Evolutionary conservation across 768 basidiomycete species (phyloP).

Genomic region (Boletus fagicola): DNA sequence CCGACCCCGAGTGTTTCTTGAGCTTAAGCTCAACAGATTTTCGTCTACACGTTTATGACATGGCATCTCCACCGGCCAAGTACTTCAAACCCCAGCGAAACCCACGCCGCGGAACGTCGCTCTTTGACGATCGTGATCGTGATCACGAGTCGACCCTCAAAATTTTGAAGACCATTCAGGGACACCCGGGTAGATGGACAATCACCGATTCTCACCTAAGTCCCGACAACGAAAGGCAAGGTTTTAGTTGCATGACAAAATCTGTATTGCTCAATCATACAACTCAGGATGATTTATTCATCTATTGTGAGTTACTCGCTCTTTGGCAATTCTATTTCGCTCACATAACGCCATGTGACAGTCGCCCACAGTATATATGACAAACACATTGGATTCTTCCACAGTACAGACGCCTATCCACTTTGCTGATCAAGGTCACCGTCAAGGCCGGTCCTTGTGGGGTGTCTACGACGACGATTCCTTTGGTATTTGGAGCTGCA

Average conservation of each 20-base stretch:
- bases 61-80: constrained; percentile 46
- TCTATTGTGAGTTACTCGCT: constrained; percentile 56
- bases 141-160: constrained; percentile 51
- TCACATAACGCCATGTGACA: constrained; percentile 30
- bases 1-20: neutral
- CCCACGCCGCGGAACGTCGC: constrained; percentile 15
- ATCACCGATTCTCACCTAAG: constrained; percentile 94
- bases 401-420: constrained; percentile 60
- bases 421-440: constrained; percentile 48
- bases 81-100: constrained; percentile 17
- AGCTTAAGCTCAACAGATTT: constrained; percentile 57
- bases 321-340: neutral
- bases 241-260: constrained; percentile 47
- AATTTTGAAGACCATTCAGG: constrained; percentile 66
- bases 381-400: constrained; percentile 63
- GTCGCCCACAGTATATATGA: constrained; percentile 74
- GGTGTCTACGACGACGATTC: constrained; percentile 40
- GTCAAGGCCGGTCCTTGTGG: constrained; percentile 35
- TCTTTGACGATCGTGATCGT: constrained; percentile 30
- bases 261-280: constrained; percentile 2
- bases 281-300: constrained; percentile 82
- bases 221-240: constrained; percentile 80
- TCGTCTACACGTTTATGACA: constrained; percentile 84
- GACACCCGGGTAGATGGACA: constrained; percentile 81
- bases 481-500: constrained; percentile 88